Conservation (phyloP, 495 filamentous ascomycete species). For the Aspergillus hancockii region DNA sequence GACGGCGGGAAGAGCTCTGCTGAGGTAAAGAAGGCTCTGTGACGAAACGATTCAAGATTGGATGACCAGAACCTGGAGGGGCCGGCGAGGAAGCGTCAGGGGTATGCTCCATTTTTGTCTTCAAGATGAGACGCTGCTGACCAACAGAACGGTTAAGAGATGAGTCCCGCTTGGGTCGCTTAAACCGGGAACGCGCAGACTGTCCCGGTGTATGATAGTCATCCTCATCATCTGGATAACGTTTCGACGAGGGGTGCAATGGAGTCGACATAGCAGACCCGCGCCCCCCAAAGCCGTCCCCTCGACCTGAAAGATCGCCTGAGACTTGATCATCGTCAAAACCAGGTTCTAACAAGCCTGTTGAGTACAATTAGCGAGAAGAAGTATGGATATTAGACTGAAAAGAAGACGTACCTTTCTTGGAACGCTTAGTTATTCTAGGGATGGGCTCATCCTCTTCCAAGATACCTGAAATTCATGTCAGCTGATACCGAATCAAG, state of each 20-base stretch:
- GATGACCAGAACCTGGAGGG: conserved; percentile 49
- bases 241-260: conserved; percentile 39
- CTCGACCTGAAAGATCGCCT: conserved; percentile 33
- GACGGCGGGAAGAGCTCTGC: conserved; percentile 51
- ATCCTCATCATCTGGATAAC: conserved; percentile 40
- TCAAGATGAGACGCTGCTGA: conserved; percentile 49
- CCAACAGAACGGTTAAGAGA: conserved; percentile 38
- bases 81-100: conserved; percentile 50
- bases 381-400: background rate
- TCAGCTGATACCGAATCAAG: conserved; percentile 9
- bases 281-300: conserved; percentile 29
- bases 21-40: conserved; percentile 38
- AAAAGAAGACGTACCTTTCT: conserved; percentile 50
- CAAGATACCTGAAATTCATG: conserved; percentile 45
- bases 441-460: conserved; percentile 63
- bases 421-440: conserved; percentile 56
- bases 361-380: background rate
- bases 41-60: conserved; percentile 50
- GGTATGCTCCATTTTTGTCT: conserved; percentile 50
- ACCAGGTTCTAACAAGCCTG: conserved; percentile 29
- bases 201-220: conserved; percentile 35
- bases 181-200: conserved; percentile 36
- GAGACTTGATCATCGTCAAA: conserved; percentile 41
- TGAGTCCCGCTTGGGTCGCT: conserved; percentile 39
- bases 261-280: conserved; percentile 45